Conservation (phyloP, 2,329 filamentous ascomycete genomes). For the Phyllosticta citribraziliensis region DNA sequence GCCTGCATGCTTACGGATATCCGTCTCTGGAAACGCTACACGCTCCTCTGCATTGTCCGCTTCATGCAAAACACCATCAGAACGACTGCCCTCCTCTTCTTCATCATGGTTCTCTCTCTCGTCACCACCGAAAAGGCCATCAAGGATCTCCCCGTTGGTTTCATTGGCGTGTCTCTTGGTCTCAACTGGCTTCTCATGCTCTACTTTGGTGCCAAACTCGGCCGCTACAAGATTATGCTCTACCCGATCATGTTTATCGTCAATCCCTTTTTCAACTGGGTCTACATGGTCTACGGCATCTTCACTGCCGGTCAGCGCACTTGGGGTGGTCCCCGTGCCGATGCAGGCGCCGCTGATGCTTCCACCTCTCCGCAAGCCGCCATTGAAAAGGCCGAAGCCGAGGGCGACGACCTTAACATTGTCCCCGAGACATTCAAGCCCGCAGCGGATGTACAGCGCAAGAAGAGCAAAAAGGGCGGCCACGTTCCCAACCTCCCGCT, state of each 20-base stretch:
- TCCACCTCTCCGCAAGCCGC: constrained; percentile 70
- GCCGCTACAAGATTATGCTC: constrained; percentile 85
- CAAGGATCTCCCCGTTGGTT: constrained; percentile 74
- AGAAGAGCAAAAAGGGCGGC: constrained; percentile 24
- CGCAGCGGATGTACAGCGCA: constrained; percentile 39
- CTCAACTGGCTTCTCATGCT: constrained; percentile 94
- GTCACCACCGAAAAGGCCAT: constrained; percentile 74
- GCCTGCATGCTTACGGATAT: constrained; percentile 96
- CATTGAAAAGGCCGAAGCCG: constrained; percentile 68
- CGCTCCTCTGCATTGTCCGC: constrained; percentile 72
- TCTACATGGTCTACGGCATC: constrained; percentile 95
- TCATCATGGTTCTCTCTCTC: constrained; percentile 82
- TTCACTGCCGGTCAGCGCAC: constrained; percentile 90
- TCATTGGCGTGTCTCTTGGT: constrained; percentile 85
- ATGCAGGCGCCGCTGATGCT: constrained; percentile 70
- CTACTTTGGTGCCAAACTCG: constrained; percentile 82
- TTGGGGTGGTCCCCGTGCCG: constrained; percentile 88
- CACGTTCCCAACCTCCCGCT: constrained; percentile 49
- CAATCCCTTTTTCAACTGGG: constrained; percentile 97
- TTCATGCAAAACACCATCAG: constrained; percentile 96
- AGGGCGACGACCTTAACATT: constrained; percentile 82
- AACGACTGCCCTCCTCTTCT: constrained; percentile 87
- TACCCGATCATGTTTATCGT: constrained; percentile 93
- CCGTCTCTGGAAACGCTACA: constrained; percentile 84
- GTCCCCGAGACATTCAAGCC: constrained; percentile 73